Base-by-base conservation (phyloP, 306 rosid species). In the Inga leiocalycina region DNA sequence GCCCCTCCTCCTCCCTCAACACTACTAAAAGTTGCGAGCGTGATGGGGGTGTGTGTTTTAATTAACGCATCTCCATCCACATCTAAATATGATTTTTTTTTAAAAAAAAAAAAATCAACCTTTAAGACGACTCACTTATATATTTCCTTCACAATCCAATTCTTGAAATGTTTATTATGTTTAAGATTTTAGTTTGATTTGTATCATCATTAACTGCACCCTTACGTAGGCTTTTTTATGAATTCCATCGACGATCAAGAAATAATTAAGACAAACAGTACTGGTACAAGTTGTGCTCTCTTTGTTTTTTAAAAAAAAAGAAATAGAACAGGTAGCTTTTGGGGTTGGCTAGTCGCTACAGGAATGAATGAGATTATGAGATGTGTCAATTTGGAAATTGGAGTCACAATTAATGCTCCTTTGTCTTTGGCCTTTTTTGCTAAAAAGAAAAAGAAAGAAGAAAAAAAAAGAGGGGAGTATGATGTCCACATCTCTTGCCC, bases 401-500 rank as follows among this genome's bases (percentile, higher is more conserved):
- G 0, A 64, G 15, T 22, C 45, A 32, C 13, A 70, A 44, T 19
- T 41, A 57, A 61, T 35, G 32, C 68, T 48, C 10, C 8, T 35
- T 3, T 22, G 66, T 22, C 32, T 22, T 84, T 6, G 1, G 0
- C 6, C 3, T 46, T 34, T 35, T 7, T 3, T 49, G 4, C 16
- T 4, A 16, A 37, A 59, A 24, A 59, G 3, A 0, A 9, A 57
- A 4, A 57, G 2, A 17, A 51, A 17, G 0, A 14, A 15, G 3
- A 51, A 51, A 3, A 48, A 48, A 13, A 48, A 13, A 2, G 52
- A 0, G n/a, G 13, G 19, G 10, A 19, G 78, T 52, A 52, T 52
- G n/a, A 13, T 10, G 79, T 73, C 61, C 61, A 6, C 61, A 44
- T 49, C 67, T 49, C 43, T 34, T 59, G 52, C 84, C 82, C 43